Percentiles rank a stretch among this genome's conserved stretches.
phyloP scores from a whole-genome alignment of 2,329 filamentous ascomycete species.

The Penicillium sp. region DNA sequence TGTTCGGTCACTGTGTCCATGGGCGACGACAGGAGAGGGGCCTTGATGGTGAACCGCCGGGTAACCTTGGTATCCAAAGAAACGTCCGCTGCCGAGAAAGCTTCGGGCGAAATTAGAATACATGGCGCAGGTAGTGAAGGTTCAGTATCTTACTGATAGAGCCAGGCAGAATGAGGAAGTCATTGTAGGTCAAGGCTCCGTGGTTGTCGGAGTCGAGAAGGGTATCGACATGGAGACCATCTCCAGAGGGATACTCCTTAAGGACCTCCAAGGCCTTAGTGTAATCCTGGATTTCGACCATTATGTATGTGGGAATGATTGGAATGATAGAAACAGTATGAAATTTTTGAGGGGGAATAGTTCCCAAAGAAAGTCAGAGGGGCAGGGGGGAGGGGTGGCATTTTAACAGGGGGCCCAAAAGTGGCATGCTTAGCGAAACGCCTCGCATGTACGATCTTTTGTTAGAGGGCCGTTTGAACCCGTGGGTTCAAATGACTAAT shows the following conservation, averaged over 20 bases:
- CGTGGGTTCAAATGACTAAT: no score
- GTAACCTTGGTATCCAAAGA: constrained; percentile 87
- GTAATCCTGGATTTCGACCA: constrained; percentile 68
- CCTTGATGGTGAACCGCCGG: constrained; percentile 93
- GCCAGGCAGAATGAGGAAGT: constrained; percentile 94
- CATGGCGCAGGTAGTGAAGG: neutral
- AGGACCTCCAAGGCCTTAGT: constrained; percentile 77
- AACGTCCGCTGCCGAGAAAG: constrained; percentile 90
- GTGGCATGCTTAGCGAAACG: neutral
- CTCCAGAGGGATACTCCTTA: constrained; percentile 73
- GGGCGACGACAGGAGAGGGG: constrained; percentile 93
- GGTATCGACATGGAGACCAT: constrained; percentile 85
- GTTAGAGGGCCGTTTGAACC: neutral
- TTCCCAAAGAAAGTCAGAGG: neutral
- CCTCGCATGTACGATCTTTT: neutral
- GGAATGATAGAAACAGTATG: neutral
- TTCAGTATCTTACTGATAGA: constrained; percentile 71
- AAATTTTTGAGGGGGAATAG: no score
- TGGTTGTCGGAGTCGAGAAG: constrained; percentile 89
- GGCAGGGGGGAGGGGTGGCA: neutral
- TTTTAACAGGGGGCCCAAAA: no score
- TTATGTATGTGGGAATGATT: constrained; percentile 24
- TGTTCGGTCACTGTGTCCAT: constrained; percentile 99
- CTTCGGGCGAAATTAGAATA: constrained; percentile 33
- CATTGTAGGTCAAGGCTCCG: constrained; percentile 96